These are phyloP conservation scores for Aureobasidium sp. DNA, from an alignment of 2,329 filamentous ascomycete genomes.

Conservation along the genomic window DNA sequence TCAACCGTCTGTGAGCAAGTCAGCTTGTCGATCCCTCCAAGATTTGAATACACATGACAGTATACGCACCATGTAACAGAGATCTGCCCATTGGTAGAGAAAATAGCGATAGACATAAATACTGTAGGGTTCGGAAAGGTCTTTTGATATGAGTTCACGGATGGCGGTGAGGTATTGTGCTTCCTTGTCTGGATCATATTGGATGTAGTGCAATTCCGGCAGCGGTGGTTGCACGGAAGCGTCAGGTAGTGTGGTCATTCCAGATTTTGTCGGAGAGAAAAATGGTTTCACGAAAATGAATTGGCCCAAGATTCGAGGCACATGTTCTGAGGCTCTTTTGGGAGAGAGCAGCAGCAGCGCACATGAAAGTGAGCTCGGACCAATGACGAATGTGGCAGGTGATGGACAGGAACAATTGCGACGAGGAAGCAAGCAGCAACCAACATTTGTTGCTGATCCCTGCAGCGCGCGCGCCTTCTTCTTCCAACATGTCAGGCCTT, in stretches of 20 bases:
- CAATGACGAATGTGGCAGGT: slow-evolving; percentile 6
- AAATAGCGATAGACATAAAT: slow-evolving; percentile 99
- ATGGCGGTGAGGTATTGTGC: slow-evolving; percentile 73
- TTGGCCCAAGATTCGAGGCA: neutral
- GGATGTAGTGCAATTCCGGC: slow-evolving; percentile 33
- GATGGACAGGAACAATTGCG: neutral
- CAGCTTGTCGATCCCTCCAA: neutral
- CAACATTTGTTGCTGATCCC: neutral
- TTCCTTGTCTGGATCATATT: slow-evolving; percentile 53
- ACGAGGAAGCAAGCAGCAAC: neutral
- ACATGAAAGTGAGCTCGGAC: slow-evolving; percentile 13
- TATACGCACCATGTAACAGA: slow-evolving; percentile 78
- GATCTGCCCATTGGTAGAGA: slow-evolving; percentile 90
- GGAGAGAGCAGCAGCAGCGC: slow-evolving; percentile 3
- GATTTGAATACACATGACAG: slow-evolving; percentile 18
- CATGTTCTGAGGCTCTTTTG: neutral
- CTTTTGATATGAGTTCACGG: slow-evolving; percentile 86
- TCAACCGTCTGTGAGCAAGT: slow-evolving; percentile 12
- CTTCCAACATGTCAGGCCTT: slow-evolving; percentile 25
- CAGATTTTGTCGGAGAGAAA: neutral
- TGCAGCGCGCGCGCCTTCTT: neutral
- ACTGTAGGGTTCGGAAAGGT: slow-evolving; percentile 95
- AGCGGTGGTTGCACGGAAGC: slow-evolving; percentile 13
- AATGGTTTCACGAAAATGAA: neutral
- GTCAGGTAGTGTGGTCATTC: neutral